Percentiles rank a stretch among this genome's conserved stretches.
These are phyloP conservation scores for Cyberlindnera meyerae DNA, from an alignment of 805 yeast species.

Conservation along the genomic window DNA sequence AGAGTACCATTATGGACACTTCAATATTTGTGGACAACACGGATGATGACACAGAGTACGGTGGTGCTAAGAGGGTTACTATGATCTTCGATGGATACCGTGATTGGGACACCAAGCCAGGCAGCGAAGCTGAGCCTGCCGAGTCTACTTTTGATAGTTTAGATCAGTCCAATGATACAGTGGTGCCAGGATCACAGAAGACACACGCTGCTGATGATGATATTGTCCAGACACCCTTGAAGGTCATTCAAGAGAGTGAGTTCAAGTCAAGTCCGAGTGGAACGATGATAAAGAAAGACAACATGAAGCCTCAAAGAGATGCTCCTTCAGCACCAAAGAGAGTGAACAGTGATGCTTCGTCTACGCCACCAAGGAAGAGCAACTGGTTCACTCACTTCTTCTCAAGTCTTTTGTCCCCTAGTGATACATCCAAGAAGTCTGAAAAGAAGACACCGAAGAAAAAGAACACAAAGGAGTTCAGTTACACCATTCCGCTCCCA, in stretches of 20 bases:
- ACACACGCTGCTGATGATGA: too few species aligned
- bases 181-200: too few species aligned
- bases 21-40: slow-evolving; percentile 25
- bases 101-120: slow-evolving; percentile 1
- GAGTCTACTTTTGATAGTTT: slow-evolving; percentile 1
- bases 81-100: slow-evolving; percentile 24
- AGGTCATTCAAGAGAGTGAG: slow-evolving; percentile 20
- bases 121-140: slow-evolving; percentile 2
- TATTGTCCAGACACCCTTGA: too few species aligned
- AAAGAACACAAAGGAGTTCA: slow-evolving; percentile 13
- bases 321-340: slow-evolving; percentile 23
- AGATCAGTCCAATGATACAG: too few species aligned
- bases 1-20: slow-evolving; percentile 18
- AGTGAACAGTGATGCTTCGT: slow-evolving; percentile 7
- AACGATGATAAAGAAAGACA: slow-evolving; percentile 13
- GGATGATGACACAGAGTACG: slow-evolving; percentile 20
- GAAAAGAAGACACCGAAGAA: slow-evolving; percentile 9
- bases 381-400: slow-evolving; percentile 38
- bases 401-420: slow-evolving; percentile 20
- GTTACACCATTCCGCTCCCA: slow-evolving; percentile 17
- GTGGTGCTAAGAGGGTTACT: slow-evolving; percentile 24
- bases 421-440: slow-evolving; percentile 1
- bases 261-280: slow-evolving; percentile 16
- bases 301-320: slow-evolving; percentile 14
- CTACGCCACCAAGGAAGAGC: slow-evolving; percentile 25